Percentiles rank a stretch among this genome's conserved stretches.
These are phyloP conservation scores for Priceomyces haplophilus DNA, from an alignment of 805 yeast genomes.

Conservation along the genomic window DNA sequence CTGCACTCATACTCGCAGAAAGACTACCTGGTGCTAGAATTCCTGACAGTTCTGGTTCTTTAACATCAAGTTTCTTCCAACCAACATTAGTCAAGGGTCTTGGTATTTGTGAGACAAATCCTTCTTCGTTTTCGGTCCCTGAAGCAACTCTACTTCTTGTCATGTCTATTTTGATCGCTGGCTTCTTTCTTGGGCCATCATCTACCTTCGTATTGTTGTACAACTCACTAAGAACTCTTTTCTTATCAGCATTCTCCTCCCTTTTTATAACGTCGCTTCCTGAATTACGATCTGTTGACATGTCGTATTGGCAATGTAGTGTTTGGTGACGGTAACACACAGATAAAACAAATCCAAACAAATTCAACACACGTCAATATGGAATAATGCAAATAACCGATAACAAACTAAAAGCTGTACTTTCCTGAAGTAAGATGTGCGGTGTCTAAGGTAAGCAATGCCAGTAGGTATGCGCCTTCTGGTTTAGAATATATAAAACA, in stretches of 20 bases:
- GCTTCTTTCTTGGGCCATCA: constrained; percentile 9
- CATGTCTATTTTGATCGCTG: constrained; percentile 20
- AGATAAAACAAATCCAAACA: neutral
- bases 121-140: neutral
- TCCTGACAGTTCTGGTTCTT: constrained; percentile 3
- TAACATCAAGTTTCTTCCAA: constrained; percentile 3
- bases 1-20: neutral
- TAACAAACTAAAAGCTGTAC: neutral
- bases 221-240: constrained; percentile 19
- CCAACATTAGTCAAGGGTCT: constrained; percentile 3
- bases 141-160: constrained; percentile 7
- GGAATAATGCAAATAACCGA: neutral
- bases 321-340: neutral
- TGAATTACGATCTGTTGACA: neutral
- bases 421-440: too few relatives aligned
- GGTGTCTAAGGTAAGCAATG: too few relatives aligned
- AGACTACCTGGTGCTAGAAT: constrained; percentile 7
- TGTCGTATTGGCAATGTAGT: neutral
- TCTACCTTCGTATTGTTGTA: constrained; percentile 5
- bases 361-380: neutral
- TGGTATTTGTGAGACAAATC: constrained; percentile 8
- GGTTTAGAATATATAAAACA: too few relatives aligned
- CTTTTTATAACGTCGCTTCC: neutral
- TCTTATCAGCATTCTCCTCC: constrained; percentile 6
- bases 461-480: too few relatives aligned